phyloP scores from a whole-genome alignment of 2,329 filamentous ascomycete genomes.

The Emmonsiellopsis sp. region DNA sequence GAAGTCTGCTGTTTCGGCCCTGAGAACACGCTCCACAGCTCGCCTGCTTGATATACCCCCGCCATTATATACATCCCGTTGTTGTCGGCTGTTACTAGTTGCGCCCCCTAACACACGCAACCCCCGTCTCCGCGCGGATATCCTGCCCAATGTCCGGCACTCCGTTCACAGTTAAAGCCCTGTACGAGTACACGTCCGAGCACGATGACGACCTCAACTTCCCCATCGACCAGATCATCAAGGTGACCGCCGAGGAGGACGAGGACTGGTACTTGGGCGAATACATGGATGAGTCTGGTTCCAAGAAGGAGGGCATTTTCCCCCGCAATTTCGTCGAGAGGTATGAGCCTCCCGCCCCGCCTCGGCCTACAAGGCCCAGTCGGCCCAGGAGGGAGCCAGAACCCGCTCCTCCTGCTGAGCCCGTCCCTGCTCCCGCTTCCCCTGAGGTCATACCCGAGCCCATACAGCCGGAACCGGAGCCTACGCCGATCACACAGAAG shows the following conservation, averaged over 20 bases:
- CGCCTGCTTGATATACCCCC: too few species aligned
- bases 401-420: conserved; percentile 26
- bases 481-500: conserved; percentile 18
- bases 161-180: conserved; percentile 87
- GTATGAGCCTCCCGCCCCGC: conserved; percentile 83
- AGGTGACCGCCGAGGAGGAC: conserved; percentile 85
- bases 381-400: conserved; percentile 57
- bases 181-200: conserved; percentile 86
- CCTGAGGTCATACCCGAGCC: conserved; percentile 23
- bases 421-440: conserved; percentile 17
- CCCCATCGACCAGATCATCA: conserved; percentile 75
- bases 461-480: conserved; percentile 20
- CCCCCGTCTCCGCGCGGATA: conserved; percentile 10
- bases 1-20: too few species aligned
- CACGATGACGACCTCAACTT: conserved; percentile 96
- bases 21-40: too few species aligned
- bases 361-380: conserved; percentile 63
- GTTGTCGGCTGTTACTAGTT: too few species aligned
- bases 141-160: conserved; percentile 53
- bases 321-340: conserved; percentile 96
- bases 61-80: too few species aligned
- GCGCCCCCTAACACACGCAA: too few species aligned
- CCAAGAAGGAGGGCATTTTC: conserved; percentile 76
- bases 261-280: conserved; percentile 89
- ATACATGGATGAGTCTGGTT: conserved; percentile 67